These are phyloP conservation scores for Sclerotinia sclerotiorum DNA, from an alignment of 2,329 filamentous ascomycete genomes.

Conservation along the genomic window DNA sequence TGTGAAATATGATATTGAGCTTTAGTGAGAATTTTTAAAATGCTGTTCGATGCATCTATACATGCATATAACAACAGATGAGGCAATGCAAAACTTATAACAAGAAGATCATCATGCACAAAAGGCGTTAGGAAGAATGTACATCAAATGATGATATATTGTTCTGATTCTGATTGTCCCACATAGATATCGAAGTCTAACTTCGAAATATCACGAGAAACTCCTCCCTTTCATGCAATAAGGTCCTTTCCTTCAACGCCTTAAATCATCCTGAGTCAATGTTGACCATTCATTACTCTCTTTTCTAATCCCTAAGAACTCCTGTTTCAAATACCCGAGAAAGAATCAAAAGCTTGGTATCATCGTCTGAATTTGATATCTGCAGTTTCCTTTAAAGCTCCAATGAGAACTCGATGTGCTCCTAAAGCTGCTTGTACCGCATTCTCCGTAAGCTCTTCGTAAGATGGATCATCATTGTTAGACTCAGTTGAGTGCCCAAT, in stretches of 20 bases:
- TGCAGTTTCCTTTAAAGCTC: constrained; percentile 59
- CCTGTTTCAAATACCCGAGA: constrained; percentile 2
- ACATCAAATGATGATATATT: not conserved
- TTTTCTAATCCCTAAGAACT: constrained; percentile 16
- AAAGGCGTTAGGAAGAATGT: not conserved
- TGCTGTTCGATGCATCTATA: not conserved
- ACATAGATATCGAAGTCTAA: constrained; percentile 10
- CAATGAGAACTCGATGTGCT: constrained; percentile 58
- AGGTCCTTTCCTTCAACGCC: constrained; percentile 1
- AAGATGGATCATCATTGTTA: constrained; percentile 44
- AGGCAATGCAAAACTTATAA: not conserved
- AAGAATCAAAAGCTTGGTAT: constrained; percentile 18
- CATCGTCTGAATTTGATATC: constrained; percentile 41
- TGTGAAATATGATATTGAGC: not conserved
- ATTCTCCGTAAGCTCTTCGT: constrained; percentile 58
- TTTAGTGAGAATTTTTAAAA: not conserved
- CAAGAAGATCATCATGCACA: not conserved
- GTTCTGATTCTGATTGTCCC: not conserved
- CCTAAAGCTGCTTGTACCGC: constrained; percentile 63
- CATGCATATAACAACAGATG: not conserved
- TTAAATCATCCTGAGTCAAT: constrained; percentile 13
- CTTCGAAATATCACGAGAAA: constrained; percentile 20
- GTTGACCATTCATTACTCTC: constrained; percentile 1
- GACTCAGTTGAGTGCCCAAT: constrained; percentile 42
- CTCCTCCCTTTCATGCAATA: constrained; percentile 10